Evolutionary conservation across 345 rosid genomes (phyloP), one percentile per base, ranked within the genome.

Genomic region (Mangifera indica): DNA sequence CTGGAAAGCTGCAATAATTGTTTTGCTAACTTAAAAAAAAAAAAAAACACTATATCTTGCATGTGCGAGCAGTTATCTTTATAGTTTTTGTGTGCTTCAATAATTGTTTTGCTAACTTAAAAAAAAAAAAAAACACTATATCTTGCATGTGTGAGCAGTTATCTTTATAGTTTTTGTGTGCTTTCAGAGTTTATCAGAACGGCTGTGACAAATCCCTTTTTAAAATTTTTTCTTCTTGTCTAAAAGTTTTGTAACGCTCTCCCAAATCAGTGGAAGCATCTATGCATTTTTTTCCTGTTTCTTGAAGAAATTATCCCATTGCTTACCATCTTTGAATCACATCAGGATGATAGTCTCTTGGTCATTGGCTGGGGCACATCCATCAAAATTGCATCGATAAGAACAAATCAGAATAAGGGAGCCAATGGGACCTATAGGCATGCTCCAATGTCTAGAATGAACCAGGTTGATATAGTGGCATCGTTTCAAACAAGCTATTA

Each of bases 281-380:
- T 0, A 24, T 11, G 0, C 12, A 32, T 69, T 10, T 40, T 26
- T 20, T 55, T 44, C 11, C 20, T 63, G 10, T 12, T 29, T 3
- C 5, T 5, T 10, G 21, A 63, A 69, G 60, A 58, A 20, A 49
- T 46, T 49, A 34, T 72, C 53, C 29, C 10, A 54, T 69, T 72
- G 65, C 64, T 79, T 66, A n/a, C 9, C 60, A 13, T 56, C 66
- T 58, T 80, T 49, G 17, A 12, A 48, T 78, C 12, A 5, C 63
- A 74, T 80, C 84, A 95, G 98, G 97, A 91, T 78, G 96, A 96
- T 74, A 79, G 89, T 51, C 77, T 91, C 46, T 91, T 96, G 84
- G 98, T 96, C 82, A 96, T 96, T 79, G 99, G 99, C 64, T 93
- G 98, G 99, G 99, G 99, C 77, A 89, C 82, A 54, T 84, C 82